These are phyloP conservation scores for Pholiota adiposa DNA, from an alignment of 1,284 basidiomycete genomes.

Conservation along the genomic window DNA sequence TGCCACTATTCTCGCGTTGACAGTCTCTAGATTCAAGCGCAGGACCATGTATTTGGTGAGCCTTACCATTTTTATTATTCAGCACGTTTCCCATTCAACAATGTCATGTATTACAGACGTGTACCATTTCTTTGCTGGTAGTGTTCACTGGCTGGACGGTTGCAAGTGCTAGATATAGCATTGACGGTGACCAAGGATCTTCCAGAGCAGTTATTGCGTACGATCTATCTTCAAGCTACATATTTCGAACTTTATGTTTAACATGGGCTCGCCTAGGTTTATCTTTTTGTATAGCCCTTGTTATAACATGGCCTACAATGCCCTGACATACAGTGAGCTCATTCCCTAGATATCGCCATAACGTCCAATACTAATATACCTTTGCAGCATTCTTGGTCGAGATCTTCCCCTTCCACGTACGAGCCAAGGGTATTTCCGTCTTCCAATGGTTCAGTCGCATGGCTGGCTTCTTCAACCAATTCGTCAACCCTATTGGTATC, in stretches of 20 bases:
- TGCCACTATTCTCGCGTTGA: constrained; percentile 52
- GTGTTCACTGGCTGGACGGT: constrained; percentile 59
- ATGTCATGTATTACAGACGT: constrained; percentile 32
- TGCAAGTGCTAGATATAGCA: constrained; percentile 51
- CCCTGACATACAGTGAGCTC: constrained; percentile 49
- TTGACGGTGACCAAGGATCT: constrained; percentile 44
- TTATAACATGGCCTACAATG: constrained; percentile 54
- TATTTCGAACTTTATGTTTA: neutral
- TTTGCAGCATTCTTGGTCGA: constrained; percentile 52
- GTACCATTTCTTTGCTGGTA: constrained; percentile 50
- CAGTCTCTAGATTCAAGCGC: constrained; percentile 51
- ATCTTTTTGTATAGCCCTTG: constrained; percentile 57
- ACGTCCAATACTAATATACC: neutral
- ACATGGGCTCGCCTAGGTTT: constrained; percentile 48
- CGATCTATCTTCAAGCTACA: constrained; percentile 15
- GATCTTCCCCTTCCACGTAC: constrained; percentile 53
- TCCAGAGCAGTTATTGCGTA: constrained; percentile 56
- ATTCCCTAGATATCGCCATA: neutral
- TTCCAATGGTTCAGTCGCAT: constrained; percentile 56
- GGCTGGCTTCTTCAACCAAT: constrained; percentile 62
- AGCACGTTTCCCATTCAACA: neutral
- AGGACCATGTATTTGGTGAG: constrained; percentile 53
- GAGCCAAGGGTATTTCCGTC: constrained; percentile 52
- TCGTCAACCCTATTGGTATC: constrained; percentile 63
- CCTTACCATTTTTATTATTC: constrained; percentile 1